Base-by-base conservation (phyloP, 768 basidiomycete genomes). In the Erythrobasidium yunnanense region DNA sequence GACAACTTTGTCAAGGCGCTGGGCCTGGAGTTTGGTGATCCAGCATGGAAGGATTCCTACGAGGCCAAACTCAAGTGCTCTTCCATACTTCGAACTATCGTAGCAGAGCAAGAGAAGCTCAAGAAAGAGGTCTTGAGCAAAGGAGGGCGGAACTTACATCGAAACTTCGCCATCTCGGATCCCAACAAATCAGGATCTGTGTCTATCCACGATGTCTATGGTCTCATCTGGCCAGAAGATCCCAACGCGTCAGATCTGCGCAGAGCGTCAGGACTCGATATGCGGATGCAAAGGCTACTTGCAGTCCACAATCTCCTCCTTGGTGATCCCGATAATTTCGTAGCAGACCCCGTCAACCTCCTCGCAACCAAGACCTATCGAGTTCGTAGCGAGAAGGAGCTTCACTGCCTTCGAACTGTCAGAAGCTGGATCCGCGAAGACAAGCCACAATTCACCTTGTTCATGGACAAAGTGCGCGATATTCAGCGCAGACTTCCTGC, bases 231-330 rank as follows among this genome's bases (percentile, higher is more conserved):
- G 45, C 15, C 5, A 13, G 45, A 42, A 45, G 32, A 6, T 3
- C 25, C 42, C 2, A 58, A 42, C 33, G 27, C 30, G 13, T 22
- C 29, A 4, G 38, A 46, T 46, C 18, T 22, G n/a, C 35, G 15
- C 13, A 42, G 47, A 45, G 45, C n/a, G n/a, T n/a, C n/a, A n/a
- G 38, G 17, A 58, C n/a, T 18, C 34, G 22, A 45, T 27, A 46
- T 22, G n/a, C 23, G 45, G 38, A 46, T 46, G 4, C 38, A 58
- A 42, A 30, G 45, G 18, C 33, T 63, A 18, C 70, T 82, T 32
- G 81, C 80, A 15, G 72, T 83, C 0, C 87, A 91, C 75, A 82
- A 82, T 66, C 81, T 81, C 69, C 77, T 91, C 69, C 83, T 88
- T 81, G 74, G 77, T 5, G 72, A 80, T 20, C 71, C 81, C 1